phyloP scores from a whole-genome alignment of 768 basidiomycete species.

The Russula vinacea region DNA sequence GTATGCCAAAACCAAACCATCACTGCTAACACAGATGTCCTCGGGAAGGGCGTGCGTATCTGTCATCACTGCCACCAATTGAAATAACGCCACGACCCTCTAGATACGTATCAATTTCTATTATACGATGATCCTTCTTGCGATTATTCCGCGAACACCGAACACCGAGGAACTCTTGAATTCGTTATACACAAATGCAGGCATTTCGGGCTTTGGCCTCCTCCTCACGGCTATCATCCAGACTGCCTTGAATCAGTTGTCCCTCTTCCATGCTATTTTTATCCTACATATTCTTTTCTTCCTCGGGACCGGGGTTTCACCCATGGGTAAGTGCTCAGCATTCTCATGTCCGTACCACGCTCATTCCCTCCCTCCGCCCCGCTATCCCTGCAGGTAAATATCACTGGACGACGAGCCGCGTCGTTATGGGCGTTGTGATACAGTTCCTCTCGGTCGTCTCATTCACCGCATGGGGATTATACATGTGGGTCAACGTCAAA shows the following conservation, averaged over 20 bases:
- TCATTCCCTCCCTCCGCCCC: background rate
- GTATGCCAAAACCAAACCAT: background rate
- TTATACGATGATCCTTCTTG: conserved; percentile 14
- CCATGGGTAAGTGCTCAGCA: conserved; percentile 9
- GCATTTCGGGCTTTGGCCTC: conserved; percentile 19
- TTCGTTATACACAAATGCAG: conserved; percentile 1
- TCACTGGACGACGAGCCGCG: conserved; percentile 13
- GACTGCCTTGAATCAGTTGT: background rate
- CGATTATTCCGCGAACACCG: conserved; percentile 10
- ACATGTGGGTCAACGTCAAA: conserved; percentile 1
- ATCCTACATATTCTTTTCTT: conserved; percentile 23
- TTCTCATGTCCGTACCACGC: background rate
- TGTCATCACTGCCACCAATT: background rate
- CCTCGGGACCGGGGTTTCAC: conserved; percentile 16
- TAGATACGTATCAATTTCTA: conserved; percentile 28
- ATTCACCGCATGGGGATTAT: conserved; percentile 23
- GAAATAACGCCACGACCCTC: background rate
- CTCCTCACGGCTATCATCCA: conserved; percentile 21
- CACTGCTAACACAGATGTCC: background rate
- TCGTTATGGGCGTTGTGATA: conserved; percentile 8
- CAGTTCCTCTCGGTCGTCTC: background rate
- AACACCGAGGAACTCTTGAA: conserved; percentile 13
- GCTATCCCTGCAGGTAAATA: conserved; percentile 21
- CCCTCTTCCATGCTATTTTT: conserved; percentile 22
- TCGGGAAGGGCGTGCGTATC: conserved; percentile 12